Conservation (phyloP, 192 early-diverging fungal genomes). For the Umbelopsis isabellina region DNA sequence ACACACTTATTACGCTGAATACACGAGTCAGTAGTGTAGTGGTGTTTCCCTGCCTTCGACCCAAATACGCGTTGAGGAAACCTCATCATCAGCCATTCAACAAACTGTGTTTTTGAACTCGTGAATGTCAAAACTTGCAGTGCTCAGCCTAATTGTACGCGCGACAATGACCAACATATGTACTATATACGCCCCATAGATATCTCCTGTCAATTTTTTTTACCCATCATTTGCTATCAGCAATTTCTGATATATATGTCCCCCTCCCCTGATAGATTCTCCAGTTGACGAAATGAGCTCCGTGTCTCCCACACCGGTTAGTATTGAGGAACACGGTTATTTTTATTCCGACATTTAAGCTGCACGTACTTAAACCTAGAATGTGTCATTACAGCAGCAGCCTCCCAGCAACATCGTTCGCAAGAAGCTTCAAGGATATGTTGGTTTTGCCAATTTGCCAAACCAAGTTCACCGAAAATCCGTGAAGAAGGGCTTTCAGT, state of each 20-base stretch:
- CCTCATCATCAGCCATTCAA: too few species aligned
- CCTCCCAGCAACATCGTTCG: slow-evolving; percentile 35
- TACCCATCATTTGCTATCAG: too few species aligned
- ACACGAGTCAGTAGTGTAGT: background rate
- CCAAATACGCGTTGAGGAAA: background rate
- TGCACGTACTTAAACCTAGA: background rate
- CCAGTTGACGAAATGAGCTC: slow-evolving; percentile 10
- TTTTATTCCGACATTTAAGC: too few species aligned
- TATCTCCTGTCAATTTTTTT: background rate
- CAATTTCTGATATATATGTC: too few species aligned
- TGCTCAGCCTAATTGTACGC: too few species aligned
- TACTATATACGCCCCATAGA: background rate
- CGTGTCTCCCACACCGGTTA: slow-evolving; percentile 1
- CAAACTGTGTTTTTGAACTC: background rate
- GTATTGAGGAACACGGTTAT: background rate
- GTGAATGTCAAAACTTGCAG: too few species aligned
- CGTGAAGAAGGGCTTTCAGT: slow-evolving; percentile 93
- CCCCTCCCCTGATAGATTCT: background rate
- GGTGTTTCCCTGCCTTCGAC: background rate
- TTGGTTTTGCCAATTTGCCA: slow-evolving; percentile 96
- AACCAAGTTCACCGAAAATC: slow-evolving; percentile 94
- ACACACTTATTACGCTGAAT: background rate
- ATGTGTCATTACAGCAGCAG: background rate
- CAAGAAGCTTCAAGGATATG: slow-evolving; percentile 78
- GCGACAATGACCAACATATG: too few species aligned